phyloP scores from a whole-genome alignment of 345 rosid genomes.

The Crucihimalaya himalaica region DNA sequence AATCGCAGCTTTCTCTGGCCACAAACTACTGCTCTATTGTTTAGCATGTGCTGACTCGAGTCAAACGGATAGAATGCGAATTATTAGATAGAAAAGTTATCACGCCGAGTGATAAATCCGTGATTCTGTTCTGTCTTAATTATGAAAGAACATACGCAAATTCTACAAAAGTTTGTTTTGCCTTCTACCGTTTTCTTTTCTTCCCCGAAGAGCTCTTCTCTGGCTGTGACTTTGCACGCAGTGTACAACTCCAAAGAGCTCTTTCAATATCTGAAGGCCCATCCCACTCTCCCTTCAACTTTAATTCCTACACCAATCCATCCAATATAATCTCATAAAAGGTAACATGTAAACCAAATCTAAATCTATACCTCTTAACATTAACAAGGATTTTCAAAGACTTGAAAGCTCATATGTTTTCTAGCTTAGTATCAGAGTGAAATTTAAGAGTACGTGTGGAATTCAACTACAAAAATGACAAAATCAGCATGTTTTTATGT shows the following conservation, averaged over 20 bases:
- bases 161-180: background rate
- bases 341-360: background rate
- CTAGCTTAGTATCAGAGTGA: background rate
- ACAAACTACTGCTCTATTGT: too few species aligned
- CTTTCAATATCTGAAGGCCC: constrained; percentile 83
- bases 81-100: background rate
- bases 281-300: constrained; percentile 52
- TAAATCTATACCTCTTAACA: background rate
- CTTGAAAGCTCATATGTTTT: background rate
- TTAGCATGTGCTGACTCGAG: too few species aligned
- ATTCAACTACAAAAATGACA: background rate
- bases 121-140: background rate
- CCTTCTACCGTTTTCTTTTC: constrained; percentile 64
- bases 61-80: background rate
- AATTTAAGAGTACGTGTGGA: background rate
- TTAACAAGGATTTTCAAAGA: background rate
- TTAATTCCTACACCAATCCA: constrained; percentile 57
- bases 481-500: background rate
- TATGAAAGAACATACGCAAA: background rate
- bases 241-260: constrained; percentile 76
- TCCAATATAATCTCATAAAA: background rate
- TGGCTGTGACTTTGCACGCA: constrained; percentile 42
- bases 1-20: too few species aligned
- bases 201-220: constrained; percentile 49
- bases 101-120: background rate